These are phyloP conservation scores for Fusarium brachygibbosum DNA, from an alignment of 2,329 filamentous ascomycete species.

Conservation along the genomic window DNA sequence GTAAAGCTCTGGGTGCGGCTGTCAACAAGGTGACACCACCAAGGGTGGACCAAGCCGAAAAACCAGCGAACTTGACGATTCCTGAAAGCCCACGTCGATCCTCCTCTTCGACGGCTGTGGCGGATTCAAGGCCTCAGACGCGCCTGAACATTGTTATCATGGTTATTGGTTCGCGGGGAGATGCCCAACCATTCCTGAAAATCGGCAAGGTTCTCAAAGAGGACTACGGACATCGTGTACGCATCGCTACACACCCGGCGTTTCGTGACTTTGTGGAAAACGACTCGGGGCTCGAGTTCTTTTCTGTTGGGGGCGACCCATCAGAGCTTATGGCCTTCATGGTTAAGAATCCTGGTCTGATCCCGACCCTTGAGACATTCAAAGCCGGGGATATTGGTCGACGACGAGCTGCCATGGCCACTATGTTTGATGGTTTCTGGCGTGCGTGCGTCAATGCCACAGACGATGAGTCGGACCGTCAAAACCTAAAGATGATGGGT, in stretches of 20 bases:
- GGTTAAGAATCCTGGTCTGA: constrained; percentile 86
- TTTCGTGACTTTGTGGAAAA: constrained; percentile 82
- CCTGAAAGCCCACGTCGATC: constrained; percentile 42
- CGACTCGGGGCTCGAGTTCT: constrained; percentile 82
- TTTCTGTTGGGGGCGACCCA: constrained; percentile 83
- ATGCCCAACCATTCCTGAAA: constrained; percentile 84
- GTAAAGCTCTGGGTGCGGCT: constrained; percentile 78
- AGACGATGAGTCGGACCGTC: constrained; percentile 71
- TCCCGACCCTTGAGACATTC: constrained; percentile 79
- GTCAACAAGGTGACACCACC: constrained; percentile 57
- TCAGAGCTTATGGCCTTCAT: constrained; percentile 89
- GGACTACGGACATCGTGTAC: constrained; percentile 78
- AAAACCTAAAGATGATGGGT: constrained; percentile 75
- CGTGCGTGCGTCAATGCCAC: constrained; percentile 80
- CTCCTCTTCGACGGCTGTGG: constrained; percentile 52
- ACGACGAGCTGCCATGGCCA: constrained; percentile 77
- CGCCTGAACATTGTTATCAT: constrained; percentile 84
- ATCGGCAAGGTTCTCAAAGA: constrained; percentile 80
- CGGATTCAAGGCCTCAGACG: constrained; percentile 56
- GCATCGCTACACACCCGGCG: constrained; percentile 82
- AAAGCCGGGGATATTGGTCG: constrained; percentile 79
- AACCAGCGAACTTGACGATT: constrained; percentile 26
- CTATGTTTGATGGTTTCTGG: constrained; percentile 90
- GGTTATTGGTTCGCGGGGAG: constrained; percentile 84
- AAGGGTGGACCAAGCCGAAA: constrained; percentile 11